Conservation (phyloP, 345 rosid species). For the Aquilaria yunnanensis region DNA sequence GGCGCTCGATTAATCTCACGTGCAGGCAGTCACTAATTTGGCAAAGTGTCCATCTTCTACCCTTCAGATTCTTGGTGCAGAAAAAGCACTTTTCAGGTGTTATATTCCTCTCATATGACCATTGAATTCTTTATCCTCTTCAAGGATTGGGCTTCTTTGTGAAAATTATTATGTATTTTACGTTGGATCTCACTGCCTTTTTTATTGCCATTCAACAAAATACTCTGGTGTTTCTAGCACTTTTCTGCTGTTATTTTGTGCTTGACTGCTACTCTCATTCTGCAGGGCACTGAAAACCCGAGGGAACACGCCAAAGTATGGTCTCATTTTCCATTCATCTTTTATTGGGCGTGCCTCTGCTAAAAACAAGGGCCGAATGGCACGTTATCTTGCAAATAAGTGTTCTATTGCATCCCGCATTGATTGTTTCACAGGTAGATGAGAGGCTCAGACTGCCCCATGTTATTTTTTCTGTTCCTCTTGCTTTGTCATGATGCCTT, state of each 20-base stretch:
- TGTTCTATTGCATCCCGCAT: constrained; percentile 85
- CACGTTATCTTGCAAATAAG: constrained; percentile 84
- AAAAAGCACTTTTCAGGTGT: constrained; percentile 87
- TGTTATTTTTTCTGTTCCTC: background rate
- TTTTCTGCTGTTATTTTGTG: background rate
- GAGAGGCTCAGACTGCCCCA: background rate
- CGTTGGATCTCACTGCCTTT: too few species aligned
- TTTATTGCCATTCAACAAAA: too few species aligned
- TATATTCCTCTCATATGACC: background rate
- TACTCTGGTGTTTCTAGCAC: background rate
- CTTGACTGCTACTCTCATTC: background rate
- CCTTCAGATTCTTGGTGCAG: constrained; percentile 88
- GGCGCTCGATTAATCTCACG: constrained; percentile 87
- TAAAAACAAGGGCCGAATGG: constrained; percentile 82
- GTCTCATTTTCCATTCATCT: constrained; percentile 81
- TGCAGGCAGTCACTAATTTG: constrained; percentile 83
- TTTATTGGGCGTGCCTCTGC: constrained; percentile 80
- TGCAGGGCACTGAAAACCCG: constrained; percentile 74
- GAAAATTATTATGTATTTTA: too few species aligned
- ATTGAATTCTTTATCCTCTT: background rate
- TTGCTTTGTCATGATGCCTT: background rate
- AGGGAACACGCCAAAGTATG: constrained; percentile 90
- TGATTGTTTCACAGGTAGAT: constrained; percentile 76
- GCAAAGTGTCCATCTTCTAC: constrained; percentile 95
- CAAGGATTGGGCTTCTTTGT: too few species aligned